A percentile compares a stretch with the other conserved stretches of the same genome.
These are phyloP conservation scores for Coemansia aciculifera DNA, from an alignment of 192 early-diverging fungal species.

Conservation along the genomic window DNA sequence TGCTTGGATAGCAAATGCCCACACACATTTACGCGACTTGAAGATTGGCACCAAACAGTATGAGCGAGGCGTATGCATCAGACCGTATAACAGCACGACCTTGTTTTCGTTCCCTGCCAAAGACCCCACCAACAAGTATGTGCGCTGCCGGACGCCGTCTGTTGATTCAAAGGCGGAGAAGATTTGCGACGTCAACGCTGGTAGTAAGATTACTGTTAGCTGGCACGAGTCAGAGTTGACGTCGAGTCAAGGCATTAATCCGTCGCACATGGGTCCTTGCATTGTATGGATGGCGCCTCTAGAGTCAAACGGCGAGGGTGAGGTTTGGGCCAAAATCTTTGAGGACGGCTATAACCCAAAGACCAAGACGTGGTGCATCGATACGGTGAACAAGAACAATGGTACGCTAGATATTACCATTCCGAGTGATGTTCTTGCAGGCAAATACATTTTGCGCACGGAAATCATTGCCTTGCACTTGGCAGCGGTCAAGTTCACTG, in stretches of 20 bases:
- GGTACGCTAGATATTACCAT: conserved; percentile 31
- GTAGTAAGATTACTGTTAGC: neutral
- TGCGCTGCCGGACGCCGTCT: neutral
- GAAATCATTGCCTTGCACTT: conserved; percentile 32
- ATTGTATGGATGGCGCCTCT: conserved; percentile 31
- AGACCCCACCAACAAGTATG: neutral
- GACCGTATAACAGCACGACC: neutral
- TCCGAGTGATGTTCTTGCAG: conserved; percentile 22
- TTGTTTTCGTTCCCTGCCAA: neutral
- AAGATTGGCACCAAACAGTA: neutral
- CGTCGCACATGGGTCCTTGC: conserved; percentile 26
- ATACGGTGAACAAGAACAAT: conserved; percentile 23
- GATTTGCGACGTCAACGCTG: neutral
- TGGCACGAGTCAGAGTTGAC: neutral
- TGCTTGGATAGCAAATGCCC: neutral
- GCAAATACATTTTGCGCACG: conserved; percentile 22
- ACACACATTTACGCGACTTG: conserved; percentile 8
- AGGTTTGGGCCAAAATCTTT: conserved; percentile 42
- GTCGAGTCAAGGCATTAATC: neutral
- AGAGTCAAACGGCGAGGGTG: conserved; percentile 16
- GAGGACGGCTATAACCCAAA: conserved; percentile 28
- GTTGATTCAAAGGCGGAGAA: neutral
- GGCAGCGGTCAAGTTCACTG: neutral
- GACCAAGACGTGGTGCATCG: conserved; percentile 34
- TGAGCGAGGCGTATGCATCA: neutral